Evolutionary conservation across 2,329 filamentous ascomycete genomes (phyloP).

Genomic region (Pestalotiopsis sp.): DNA sequence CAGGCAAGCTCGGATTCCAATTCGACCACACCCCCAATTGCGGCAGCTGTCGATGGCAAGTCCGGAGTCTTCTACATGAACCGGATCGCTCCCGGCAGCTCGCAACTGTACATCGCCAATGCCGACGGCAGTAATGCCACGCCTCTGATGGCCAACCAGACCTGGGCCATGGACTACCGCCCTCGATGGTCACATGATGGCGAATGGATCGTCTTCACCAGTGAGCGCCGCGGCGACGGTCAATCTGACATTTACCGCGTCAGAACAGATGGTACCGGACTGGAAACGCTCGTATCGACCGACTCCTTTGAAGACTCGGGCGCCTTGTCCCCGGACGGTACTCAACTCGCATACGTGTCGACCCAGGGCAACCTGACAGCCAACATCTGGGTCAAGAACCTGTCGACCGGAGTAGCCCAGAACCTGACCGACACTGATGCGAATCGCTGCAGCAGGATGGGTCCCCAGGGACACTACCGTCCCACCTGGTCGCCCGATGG

Average conservation of each 20-base stretch:
- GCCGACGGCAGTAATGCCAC: constrained; percentile 40
- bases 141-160: constrained; percentile 30
- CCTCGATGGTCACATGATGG: constrained; percentile 39
- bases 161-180: constrained; percentile 39
- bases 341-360: constrained; percentile 39
- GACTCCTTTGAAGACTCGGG: constrained; percentile 39
- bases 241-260: constrained; percentile 43
- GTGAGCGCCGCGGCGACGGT: constrained; percentile 40
- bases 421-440: constrained; percentile 39
- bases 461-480: constrained; percentile 38
- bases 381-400: constrained; percentile 43
- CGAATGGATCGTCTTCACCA: constrained; percentile 42
- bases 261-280: constrained; percentile 34
- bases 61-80: constrained; percentile 20
- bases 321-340: constrained; percentile 40
- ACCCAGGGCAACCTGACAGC: constrained; percentile 36
- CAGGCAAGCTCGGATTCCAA: background rate
- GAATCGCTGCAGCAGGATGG: constrained; percentile 22
- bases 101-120: constrained; percentile 34
- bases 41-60: background rate
- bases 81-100: constrained; percentile 21
- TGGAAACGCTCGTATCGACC: constrained; percentile 36
- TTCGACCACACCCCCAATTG: background rate
- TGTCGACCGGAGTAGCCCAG: constrained; percentile 30
- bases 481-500: constrained; percentile 44